Base-by-base conservation (phyloP, 495 filamentous ascomycete genomes). In the Jackrogersella minutella region DNA sequence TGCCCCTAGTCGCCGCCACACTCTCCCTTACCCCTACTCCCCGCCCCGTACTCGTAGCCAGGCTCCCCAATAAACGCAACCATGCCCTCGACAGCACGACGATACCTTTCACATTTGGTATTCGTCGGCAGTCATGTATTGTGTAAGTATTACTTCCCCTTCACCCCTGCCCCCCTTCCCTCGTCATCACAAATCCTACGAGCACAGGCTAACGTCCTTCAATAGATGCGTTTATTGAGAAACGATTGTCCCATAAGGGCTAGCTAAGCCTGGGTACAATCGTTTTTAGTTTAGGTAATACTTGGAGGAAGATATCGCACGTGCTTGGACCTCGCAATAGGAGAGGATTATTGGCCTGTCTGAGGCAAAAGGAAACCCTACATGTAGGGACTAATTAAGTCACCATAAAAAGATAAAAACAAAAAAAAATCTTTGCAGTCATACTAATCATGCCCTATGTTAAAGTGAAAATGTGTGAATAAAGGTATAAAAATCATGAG, bases 401-500 rank as follows among this genome's bases (percentile, higher is more conserved):
- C n/a, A n/a, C n/a, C n/a, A n/a, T n/a, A n/a, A n/a, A n/a, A n/a
- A n/a, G n/a, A n/a, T n/a, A n/a, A n/a, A n/a, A n/a, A n/a, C n/a
- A n/a, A n/a, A n/a, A n/a, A n/a, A n/a, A n/a, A n/a, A n/a, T 21
- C 19, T 43, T 43, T 22, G 10, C 13, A 43, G 3, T 5, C 17
- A 21, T 43, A 11, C 22, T 10, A 1, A 21, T 10, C 40, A 21
- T 43, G 17, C 6, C 6, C 14, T 14, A 17, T 5, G 16, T 5
- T 19, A 41, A 24, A 49, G n/a, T 6, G 26, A 28, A 5, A 6
- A 28, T 16, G 13, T n/a, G 28, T 36, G 11, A 54, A 44, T 5
- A 31, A 61, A 51, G 2, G 5, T 17, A 1, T 10, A 34, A 52
- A 61, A 53, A 52, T 57, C 24, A 10, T 14, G 50, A 34, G 40